A percentile compares a stretch with the other conserved stretches of the same genome.
phyloP scores from a whole-genome alignment of 2,329 filamentous ascomycete genomes.

The Claviceps paspali region DNA sequence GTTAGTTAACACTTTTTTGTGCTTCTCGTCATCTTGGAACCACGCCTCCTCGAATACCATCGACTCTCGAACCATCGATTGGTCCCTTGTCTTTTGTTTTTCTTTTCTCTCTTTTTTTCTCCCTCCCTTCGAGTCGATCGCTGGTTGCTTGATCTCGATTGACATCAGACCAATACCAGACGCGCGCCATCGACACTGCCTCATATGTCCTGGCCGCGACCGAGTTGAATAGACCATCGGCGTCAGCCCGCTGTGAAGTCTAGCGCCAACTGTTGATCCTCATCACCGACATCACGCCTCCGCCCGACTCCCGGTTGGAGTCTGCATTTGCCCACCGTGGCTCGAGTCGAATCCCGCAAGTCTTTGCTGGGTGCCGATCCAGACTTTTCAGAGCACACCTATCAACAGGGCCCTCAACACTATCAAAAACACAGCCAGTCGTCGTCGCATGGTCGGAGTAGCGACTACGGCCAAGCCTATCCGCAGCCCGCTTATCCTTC shows the following conservation, averaged over 20 bases:
- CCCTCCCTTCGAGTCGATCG: neutral
- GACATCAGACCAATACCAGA: neutral
- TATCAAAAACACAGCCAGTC: conserved; percentile 12
- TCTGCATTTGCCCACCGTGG: conserved; percentile 21
- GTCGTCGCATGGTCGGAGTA: conserved; percentile 7
- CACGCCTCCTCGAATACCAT: too few species aligned
- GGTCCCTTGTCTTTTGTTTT: too few species aligned
- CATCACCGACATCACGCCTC: neutral
- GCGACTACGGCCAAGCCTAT: conserved; percentile 19
- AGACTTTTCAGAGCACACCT: conserved; percentile 20
- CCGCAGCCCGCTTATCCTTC: conserved; percentile 17
- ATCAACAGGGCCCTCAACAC: conserved; percentile 12
- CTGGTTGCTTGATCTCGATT: neutral
- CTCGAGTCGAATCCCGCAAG: conserved; percentile 25
- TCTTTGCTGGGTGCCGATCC: conserved; percentile 24
- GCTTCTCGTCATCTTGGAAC: too few species aligned
- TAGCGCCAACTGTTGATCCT: neutral
- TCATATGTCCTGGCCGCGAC: neutral
- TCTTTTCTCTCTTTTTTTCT: too few species aligned
- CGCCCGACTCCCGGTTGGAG: conserved; percentile 22
- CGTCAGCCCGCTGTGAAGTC: neutral
- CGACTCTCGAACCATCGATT: neutral
- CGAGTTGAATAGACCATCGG: neutral
- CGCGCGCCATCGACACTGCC: neutral
- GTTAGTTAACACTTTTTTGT: conserved; percentile 1